Base-by-base conservation (phyloP, 2,329 filamentous ascomycete genomes). In the Nemania sp. region DNA sequence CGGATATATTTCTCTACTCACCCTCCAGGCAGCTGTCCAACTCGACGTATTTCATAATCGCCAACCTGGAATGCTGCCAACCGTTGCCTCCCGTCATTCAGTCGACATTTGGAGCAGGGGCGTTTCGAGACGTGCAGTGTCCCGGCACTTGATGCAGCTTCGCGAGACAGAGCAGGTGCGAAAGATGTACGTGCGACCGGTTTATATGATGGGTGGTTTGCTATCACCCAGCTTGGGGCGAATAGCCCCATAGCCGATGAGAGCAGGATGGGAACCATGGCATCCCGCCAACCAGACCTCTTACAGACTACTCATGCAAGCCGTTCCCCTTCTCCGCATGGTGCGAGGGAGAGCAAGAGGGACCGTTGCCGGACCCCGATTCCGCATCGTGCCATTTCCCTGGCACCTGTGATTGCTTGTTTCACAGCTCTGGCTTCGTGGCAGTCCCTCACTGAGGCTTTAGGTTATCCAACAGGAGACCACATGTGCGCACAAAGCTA, bases 251-350 rank as follows among this genome's bases (percentile, higher is more conserved):
- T 50, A 39, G 21, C 54, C 17, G 51, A 46, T 18, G 52, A 29
- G 43, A 34, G 34, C 12, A 46, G 3, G 47, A 7, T 17, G 35
- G 47, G 15, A 43, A 39, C 39, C 46, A 58, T 45, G 46, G 32
- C 59, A 32, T 58, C 59, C 47, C 45, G 61, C 69, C 66, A 59
- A 52, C 65, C 67, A 69, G 65, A 63, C 63, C 48, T 52, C 53
- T 65, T 71, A 69, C 71, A 72, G 68, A 62, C 66, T 64, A 67
- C 59, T 67, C 62, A 73, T 72, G 70, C 71, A 73, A 60, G 70
- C 66, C 29, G 52, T 64, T 52, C 65, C 64, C 58, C 61, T 66
- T 67, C 66, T 69, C 67, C 64, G 64, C 68, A 70, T 60, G 52
- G 60, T 51, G 65, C n/a, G 47, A 54, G 20, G 15, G 61, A 60